Evolutionary conservation across 2,329 filamentous ascomycete genomes (phyloP).

Genomic region (Simplicillium sp.): DNA sequence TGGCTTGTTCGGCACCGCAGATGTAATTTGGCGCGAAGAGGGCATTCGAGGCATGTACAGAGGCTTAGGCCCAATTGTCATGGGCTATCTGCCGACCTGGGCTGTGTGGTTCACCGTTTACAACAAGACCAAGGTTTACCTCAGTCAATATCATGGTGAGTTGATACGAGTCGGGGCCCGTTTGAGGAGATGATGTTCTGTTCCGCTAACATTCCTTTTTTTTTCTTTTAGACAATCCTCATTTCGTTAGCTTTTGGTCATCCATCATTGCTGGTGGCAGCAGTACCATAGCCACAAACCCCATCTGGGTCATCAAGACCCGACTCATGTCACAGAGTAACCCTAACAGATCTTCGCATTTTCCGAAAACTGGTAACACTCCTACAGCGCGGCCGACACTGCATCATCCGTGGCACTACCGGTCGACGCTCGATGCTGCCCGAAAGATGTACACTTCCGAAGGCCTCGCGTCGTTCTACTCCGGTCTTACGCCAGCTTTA

Average conservation of each 20-base stretch:
- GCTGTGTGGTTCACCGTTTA: conserved; percentile 97
- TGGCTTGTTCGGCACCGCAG: conserved; percentile 78
- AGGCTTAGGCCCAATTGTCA: conserved; percentile 84
- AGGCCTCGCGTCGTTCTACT: conserved; percentile 87
- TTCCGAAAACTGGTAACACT: conserved; percentile 41
- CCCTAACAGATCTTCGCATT: conserved; percentile 32
- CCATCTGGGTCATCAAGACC: conserved; percentile 99
- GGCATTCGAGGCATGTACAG: conserved; percentile 86
- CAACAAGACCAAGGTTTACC: conserved; percentile 72
- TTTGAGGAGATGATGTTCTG: no score
- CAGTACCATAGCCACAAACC: conserved; percentile 90
- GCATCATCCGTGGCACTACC: conserved; percentile 81
- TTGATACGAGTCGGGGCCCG: no score
- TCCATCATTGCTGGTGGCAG: conserved; percentile 85
- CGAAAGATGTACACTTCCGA: conserved; percentile 93
- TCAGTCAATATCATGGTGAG: conserved; percentile 57
- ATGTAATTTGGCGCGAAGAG: conserved; percentile 78
- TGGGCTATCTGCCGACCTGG: conserved; percentile 96
- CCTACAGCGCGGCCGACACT: conserved; percentile 45
- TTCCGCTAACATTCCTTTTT: no score
- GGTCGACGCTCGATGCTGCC: conserved; percentile 79
- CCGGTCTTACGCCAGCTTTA: conserved; percentile 82
- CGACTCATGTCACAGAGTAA: conserved; percentile 89
- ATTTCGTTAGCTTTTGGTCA: conserved; percentile 76
- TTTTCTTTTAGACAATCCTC: conserved; percentile 52